Base-by-base conservation (phyloP, 495 filamentous ascomycete species). In the Lentithecium fluviatile region DNA sequence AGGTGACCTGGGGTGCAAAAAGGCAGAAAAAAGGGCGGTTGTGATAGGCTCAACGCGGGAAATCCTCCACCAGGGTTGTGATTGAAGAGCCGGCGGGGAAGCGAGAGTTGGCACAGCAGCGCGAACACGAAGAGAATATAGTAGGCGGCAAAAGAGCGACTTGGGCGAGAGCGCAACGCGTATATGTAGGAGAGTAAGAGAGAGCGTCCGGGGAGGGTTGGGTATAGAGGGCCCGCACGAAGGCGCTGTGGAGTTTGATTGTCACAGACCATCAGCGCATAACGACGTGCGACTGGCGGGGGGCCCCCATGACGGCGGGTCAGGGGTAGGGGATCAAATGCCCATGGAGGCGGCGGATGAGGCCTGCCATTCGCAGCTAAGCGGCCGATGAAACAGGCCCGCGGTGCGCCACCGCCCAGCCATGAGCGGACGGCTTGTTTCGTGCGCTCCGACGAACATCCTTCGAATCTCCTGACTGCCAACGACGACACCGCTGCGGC, bases 141-240 rank as follows among this genome's bases (percentile, higher is more conserved):
- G 52, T 58, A 50, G 52, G 59, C 59, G 58, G 58, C 50, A 58
- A 64, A 58, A 58, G 61, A 64, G 49, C 45, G 61, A 58, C 55
- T 58, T 53, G 61, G 61, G 61, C 61, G 55, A 59, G 53, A 17
- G 38, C 29, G 29, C 29, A 46, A 8, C 19, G 50, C 40, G 49
- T 12, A 20, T 49, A 49, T 49, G 24, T 32, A 34, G 53, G 24
- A 29, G 43, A 13, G 17, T 12, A 15, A 56, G 42, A 56, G 53
- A 17, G 23, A 34, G n/a, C 32, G 6, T 19, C 21, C 36, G 50
- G 45, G 42, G 21, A 23, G 25, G 15, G 47, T 46, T 25, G 51
- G 36, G 38, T 21, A 49, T n/a, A 23, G 40, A 36, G 1, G 20
- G 52, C n/a, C 24, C 21, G 6, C 3, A 26, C 19, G 6, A 24